Conservation (phyloP, 495 filamentous ascomycete genomes). For the Talaromyces wortmannii region DNA sequence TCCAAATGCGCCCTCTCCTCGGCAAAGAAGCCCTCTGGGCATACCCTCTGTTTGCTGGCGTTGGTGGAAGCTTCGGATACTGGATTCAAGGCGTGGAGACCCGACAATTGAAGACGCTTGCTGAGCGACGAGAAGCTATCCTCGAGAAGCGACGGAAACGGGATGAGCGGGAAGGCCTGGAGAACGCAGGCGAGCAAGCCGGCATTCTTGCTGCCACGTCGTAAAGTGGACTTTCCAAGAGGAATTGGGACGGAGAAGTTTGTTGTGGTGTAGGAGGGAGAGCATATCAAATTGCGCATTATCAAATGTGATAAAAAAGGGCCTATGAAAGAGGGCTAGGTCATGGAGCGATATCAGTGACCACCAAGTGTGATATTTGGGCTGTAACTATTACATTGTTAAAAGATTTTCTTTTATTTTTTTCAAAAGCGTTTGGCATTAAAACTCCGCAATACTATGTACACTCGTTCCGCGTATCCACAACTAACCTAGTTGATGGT, state of each 20-base stretch:
- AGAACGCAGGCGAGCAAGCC: slow-evolving; percentile 27
- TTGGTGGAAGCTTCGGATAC: slow-evolving; percentile 90
- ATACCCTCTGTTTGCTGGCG: slow-evolving; percentile 82
- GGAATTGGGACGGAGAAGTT: neutral
- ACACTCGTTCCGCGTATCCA: neutral
- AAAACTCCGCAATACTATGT: too few species aligned
- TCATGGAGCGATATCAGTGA: slow-evolving; percentile 12
- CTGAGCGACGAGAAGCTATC: slow-evolving; percentile 66
- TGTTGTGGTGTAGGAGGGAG: slow-evolving; percentile 9
- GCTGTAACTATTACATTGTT: neutral
- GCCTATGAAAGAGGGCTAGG: neutral
- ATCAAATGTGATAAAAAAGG: too few species aligned
- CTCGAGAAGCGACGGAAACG: slow-evolving; percentile 83
- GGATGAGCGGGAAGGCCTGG: slow-evolving; percentile 48
- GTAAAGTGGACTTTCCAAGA: slow-evolving; percentile 11
- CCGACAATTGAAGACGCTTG: slow-evolving; percentile 66
- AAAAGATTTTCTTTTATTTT: slow-evolving; percentile 6
- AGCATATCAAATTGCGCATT: neutral
- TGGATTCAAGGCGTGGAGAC: slow-evolving; percentile 85
- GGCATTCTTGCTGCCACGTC: slow-evolving; percentile 33
- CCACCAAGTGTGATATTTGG: slow-evolving; percentile 9
- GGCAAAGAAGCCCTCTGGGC: slow-evolving; percentile 69
- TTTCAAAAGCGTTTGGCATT: slow-evolving; percentile 2
- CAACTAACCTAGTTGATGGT: too few species aligned
- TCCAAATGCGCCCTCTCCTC: slow-evolving; percentile 96